These are phyloP conservation scores for Talaromyces wortmannii DNA, from an alignment of 495 filamentous ascomycete species.

Conservation along the genomic window DNA sequence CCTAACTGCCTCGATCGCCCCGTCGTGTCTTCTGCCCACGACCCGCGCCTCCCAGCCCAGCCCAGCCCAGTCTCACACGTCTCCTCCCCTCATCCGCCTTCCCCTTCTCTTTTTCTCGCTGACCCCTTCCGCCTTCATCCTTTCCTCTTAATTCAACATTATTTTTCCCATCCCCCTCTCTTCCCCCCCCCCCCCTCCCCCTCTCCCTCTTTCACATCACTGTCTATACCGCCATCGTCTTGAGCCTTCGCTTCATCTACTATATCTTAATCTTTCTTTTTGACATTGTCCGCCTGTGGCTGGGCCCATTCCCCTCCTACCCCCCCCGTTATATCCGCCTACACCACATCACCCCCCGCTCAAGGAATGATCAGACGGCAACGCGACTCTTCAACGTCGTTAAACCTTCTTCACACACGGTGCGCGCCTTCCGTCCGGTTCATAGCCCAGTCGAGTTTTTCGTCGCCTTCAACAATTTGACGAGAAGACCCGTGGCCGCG, in stretches of 20 bases:
- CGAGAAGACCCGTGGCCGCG: constrained; percentile 34
- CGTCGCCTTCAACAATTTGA: constrained; percentile 31
- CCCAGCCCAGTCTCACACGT: not conserved
- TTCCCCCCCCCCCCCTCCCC: constrained; percentile 28
- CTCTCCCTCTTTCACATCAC: constrained; percentile 12
- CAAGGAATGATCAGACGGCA: constrained; percentile 47
- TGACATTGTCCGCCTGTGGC: constrained; percentile 39
- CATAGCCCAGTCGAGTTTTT: constrained; percentile 37
- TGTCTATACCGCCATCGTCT: not conserved
- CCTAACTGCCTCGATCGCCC: not conserved
- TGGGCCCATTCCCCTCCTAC: constrained; percentile 39
- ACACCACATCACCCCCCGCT: constrained; percentile 17
- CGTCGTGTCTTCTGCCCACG: not conserved
- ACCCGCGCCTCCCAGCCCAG: constrained; percentile 1
- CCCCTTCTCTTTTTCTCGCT: constrained; percentile 7
- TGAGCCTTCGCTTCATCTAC: constrained; percentile 29
- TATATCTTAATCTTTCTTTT: constrained; percentile 28
- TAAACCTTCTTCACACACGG: constrained; percentile 42
- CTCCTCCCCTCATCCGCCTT: constrained; percentile 6
- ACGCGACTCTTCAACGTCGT: constrained; percentile 35
- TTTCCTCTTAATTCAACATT: constrained; percentile 19
- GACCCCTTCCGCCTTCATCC: constrained; percentile 11
- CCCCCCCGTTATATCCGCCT: constrained; percentile 14
- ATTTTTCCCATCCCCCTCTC: constrained; percentile 25
- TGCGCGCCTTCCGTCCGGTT: constrained; percentile 46